A percentile compares a stretch with the other conserved stretches of the same genome.
Conservation (phyloP, 148 eudicot genomes). For the Cornus kousa region DNA sequence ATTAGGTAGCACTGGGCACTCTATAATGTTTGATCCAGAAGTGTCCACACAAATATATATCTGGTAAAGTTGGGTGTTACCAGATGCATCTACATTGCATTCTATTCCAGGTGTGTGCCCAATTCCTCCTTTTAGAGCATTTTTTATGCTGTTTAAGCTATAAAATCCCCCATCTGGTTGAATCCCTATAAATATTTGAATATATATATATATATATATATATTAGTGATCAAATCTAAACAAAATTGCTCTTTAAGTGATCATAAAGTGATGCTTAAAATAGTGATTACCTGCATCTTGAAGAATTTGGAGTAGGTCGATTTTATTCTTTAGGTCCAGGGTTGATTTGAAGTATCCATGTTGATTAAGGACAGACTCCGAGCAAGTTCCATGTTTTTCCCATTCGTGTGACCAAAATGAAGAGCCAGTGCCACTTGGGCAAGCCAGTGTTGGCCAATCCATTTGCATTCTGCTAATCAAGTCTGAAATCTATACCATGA, state of each 20-base stretch:
- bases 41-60: conserved; percentile 64
- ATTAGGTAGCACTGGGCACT: conserved; percentile 48
- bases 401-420: conserved; percentile 63
- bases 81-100: conserved; percentile 61
- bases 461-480: conserved; percentile 44
- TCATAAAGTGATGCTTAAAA: too few relatives aligned
- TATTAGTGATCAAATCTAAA: too few relatives aligned
- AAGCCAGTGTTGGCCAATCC: conserved; percentile 62
- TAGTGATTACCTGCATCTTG: conserved; percentile 29
- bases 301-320: conserved; percentile 36
- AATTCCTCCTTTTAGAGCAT: conserved; percentile 42
- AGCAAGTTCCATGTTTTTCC: conserved; percentile 60
- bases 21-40: conserved; percentile 39
- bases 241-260: too few relatives aligned
- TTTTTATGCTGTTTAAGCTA: conserved; percentile 49
- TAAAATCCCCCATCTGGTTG: conserved; percentile 60
- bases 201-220: too few relatives aligned
- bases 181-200: conserved; percentile 28
- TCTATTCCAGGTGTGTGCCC: conserved; percentile 66
- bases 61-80: conserved; percentile 72
- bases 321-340: conserved; percentile 33
- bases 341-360: conserved; percentile 42
- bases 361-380: conserved; percentile 46
- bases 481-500: conserved; percentile 23
- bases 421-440: conserved; percentile 47